These are phyloP conservation scores for Coniferiporia weirii DNA, from an alignment of 1,284 basidiomycete genomes.

Conservation along the genomic window DNA sequence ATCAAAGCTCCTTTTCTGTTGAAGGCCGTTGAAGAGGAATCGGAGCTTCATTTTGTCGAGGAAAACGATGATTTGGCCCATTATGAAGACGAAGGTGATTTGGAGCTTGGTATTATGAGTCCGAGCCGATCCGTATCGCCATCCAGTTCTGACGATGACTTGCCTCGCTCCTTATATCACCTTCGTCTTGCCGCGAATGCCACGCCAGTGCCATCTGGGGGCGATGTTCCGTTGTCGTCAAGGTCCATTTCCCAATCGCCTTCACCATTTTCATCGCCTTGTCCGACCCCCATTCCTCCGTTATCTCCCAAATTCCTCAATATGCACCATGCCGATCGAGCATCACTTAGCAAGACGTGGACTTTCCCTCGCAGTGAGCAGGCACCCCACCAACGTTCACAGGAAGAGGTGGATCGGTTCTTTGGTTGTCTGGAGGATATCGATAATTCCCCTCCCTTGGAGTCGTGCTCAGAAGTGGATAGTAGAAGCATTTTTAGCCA, in stretches of 20 bases:
- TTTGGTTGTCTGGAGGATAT: constrained; percentile 67
- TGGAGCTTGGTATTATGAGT: constrained; percentile 44
- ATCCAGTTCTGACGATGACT: constrained; percentile 41
- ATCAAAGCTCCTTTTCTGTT: constrained; percentile 39
- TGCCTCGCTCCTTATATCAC: constrained; percentile 33
- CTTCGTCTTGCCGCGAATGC: constrained; percentile 21
- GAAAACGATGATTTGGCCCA: constrained; percentile 54
- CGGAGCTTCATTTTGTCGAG: constrained; percentile 38
- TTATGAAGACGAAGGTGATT: constrained; percentile 69
- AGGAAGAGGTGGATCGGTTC: constrained; percentile 58
- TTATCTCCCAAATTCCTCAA: constrained; percentile 17
- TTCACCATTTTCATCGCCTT: constrained; percentile 27
- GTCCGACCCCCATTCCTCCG: constrained; percentile 25
- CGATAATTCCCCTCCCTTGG: constrained; percentile 35
- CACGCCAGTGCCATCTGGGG: constrained; percentile 5
- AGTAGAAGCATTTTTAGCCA: constrained; percentile 15
- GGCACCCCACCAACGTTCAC: constrained; percentile 22
- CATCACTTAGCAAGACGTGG: constrained; percentile 62
- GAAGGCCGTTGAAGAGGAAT: constrained; percentile 55
- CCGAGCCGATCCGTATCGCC: constrained; percentile 50
- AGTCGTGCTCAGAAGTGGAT: neutral
- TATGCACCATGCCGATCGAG: constrained; percentile 30
- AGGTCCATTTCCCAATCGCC: constrained; percentile 26
- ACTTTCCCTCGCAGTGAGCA: constrained; percentile 52
- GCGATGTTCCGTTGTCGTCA: constrained; percentile 23